A percentile compares a stretch with the other conserved stretches of the same genome.
Conservation (phyloP, 192 early-diverging fungal species). For the Coemansia sp. region DNA sequence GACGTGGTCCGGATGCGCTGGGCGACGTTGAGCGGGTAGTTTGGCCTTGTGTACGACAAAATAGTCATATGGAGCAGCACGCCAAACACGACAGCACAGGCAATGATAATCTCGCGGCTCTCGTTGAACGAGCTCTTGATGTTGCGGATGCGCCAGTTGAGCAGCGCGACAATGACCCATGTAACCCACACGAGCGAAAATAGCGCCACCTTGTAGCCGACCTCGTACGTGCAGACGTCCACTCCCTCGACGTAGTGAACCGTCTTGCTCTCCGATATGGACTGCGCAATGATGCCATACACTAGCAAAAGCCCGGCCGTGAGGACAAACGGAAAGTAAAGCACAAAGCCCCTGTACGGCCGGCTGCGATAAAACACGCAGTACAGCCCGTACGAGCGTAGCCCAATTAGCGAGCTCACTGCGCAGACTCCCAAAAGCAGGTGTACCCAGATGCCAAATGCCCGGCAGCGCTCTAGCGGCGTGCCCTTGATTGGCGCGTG, state of each 20-base stretch:
- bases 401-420: no score
- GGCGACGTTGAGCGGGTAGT: constrained; percentile 1
- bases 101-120: no score
- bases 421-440: constrained; percentile 28
- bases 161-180: constrained; percentile 24
- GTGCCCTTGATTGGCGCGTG: constrained; percentile 33
- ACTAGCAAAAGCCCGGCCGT: constrained; percentile 12
- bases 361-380: neutral
- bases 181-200: constrained; percentile 40
- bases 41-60: constrained; percentile 19
- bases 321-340: neutral
- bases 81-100: constrained; percentile 26
- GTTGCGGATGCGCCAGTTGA: no score
- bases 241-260: constrained; percentile 11
- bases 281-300: constrained; percentile 34
- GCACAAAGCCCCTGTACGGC: neutral
- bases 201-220: constrained; percentile 25
- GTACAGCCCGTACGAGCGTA: neutral
- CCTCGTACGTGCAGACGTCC: constrained; percentile 31
- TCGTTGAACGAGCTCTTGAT: constrained; percentile 54
- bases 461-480: constrained; percentile 28
- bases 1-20: constrained; percentile 30
- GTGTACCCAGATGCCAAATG: constrained; percentile 48
- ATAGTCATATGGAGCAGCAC: constrained; percentile 30
- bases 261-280: neutral